A percentile compares a stretch with the other conserved stretches of the same genome.
Conservation (phyloP, 2,329 filamentous ascomycete genomes). For the Penicillium sp. region DNA sequence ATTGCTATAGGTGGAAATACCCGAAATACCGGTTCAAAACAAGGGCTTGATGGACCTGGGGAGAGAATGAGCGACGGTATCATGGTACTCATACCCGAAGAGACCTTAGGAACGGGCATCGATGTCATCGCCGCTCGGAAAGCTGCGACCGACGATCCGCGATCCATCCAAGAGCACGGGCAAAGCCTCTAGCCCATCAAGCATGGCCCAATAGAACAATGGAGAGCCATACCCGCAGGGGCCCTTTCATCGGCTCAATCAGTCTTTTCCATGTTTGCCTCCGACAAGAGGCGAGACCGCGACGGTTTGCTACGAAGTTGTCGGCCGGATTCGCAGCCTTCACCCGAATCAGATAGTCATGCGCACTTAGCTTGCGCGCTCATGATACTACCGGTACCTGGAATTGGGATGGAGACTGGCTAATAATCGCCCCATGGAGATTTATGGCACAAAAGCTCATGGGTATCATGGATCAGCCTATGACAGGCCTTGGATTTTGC, state of each 20-base stretch:
- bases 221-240: neutral
- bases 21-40: neutral
- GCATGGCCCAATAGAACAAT: neutral
- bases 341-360: neutral
- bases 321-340: neutral
- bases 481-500: neutral
- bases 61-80: neutral
- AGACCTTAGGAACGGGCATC: neutral
- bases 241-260: neutral
- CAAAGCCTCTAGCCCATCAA: neutral
- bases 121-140: neutral
- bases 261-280: neutral
- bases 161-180: neutral
- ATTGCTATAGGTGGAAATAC: conserved; percentile 2
- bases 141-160: neutral
- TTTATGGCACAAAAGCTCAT: neutral
- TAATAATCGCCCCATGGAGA: neutral
- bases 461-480: neutral
- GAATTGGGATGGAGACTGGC: neutral
- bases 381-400: neutral
- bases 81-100: neutral
- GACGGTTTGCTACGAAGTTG: neutral
- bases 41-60: neutral
- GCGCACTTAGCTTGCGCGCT: neutral
- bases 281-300: neutral